Conservation (phyloP, 2,329 filamentous ascomycete genomes). For the Aspergillus tanneri region DNA sequence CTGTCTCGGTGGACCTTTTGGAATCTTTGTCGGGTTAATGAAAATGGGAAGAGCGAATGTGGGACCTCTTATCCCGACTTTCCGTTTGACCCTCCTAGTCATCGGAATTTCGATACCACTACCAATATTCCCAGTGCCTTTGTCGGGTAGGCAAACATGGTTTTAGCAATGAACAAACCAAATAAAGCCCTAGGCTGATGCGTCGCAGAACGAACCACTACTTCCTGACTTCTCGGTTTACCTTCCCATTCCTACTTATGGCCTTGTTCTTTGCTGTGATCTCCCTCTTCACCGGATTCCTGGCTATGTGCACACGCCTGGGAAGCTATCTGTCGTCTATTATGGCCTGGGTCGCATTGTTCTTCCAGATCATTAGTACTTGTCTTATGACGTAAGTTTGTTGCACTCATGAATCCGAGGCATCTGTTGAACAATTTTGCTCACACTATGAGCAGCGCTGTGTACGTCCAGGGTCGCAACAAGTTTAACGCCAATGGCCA, state of each 20-base stretch:
- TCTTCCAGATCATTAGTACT: slow-evolving; percentile 60
- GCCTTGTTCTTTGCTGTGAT: slow-evolving; percentile 69
- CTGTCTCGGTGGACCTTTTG: slow-evolving; percentile 88
- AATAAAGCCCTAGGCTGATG: not conserved
- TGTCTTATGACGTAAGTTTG: slow-evolving; percentile 62
- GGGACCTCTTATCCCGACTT: slow-evolving; percentile 60
- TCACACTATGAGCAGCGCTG: slow-evolving; percentile 49
- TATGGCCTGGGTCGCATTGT: slow-evolving; percentile 52
- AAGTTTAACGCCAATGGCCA: slow-evolving; percentile 54
- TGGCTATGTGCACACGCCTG: slow-evolving; percentile 54
- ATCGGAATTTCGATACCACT: slow-evolving; percentile 59
- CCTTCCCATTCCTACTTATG: slow-evolving; percentile 88
- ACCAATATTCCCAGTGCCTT: slow-evolving; percentile 55
- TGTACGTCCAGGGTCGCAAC: slow-evolving; percentile 58
- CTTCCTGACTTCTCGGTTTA: slow-evolving; percentile 86
- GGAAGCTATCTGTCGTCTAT: slow-evolving; percentile 53
- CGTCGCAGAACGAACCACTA: slow-evolving; percentile 58
- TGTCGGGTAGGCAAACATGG: slow-evolving; percentile 46
- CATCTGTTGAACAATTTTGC: slow-evolving; percentile 11
- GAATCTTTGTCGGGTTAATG: slow-evolving; percentile 68
- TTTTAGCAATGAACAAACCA: slow-evolving; percentile 22
- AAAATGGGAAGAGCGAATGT: slow-evolving; percentile 61
- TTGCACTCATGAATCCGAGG: not conserved
- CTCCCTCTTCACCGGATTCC: slow-evolving; percentile 47
- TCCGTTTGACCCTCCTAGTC: slow-evolving; percentile 61